phyloP scores from a whole-genome alignment of 169 alveolate species.

The Plasmodium gonderi region DNA sequence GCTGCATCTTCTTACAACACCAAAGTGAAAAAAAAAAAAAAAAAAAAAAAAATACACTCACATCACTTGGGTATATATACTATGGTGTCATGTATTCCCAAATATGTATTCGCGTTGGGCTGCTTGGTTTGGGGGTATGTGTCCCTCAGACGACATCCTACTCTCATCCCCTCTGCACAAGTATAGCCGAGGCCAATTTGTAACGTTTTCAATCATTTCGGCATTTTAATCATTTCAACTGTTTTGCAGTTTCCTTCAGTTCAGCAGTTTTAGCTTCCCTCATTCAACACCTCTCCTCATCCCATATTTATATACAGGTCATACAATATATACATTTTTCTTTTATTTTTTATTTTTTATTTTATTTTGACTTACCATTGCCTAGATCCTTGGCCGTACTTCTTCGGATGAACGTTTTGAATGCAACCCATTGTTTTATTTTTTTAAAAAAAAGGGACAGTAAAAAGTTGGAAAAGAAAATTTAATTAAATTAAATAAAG shows the following conservation, averaged over 20 bases:
- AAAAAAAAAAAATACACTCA: no score
- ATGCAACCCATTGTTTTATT: conserved; percentile 77
- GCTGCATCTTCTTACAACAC: background rate
- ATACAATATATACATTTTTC: background rate
- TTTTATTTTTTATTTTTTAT: background rate
- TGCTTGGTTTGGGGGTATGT: background rate
- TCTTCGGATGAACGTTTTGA: conserved; percentile 82
- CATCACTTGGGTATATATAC: background rate
- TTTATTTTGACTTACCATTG: conserved; percentile 77
- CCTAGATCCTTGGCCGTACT: conserved; percentile 85
- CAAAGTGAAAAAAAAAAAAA: no score
- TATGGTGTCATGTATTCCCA: background rate
- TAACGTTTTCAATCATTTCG: background rate
- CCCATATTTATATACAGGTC: background rate
- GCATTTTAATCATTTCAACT: background rate
- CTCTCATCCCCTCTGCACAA: background rate
- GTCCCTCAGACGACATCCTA: no score
- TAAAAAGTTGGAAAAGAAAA: background rate
- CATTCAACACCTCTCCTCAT: no score
- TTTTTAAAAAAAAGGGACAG: conserved; percentile 14
- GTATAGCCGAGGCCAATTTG: background rate
- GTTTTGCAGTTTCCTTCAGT: no score
- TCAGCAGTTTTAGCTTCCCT: no score
- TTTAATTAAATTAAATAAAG: background rate
- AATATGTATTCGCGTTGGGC: background rate